Percentiles rank a stretch among this genome's conserved stretches.
These are phyloP conservation scores for Fusarium tricinctum DNA, from an alignment of 2,329 filamentous ascomycete genomes.

Conservation along the genomic window DNA sequence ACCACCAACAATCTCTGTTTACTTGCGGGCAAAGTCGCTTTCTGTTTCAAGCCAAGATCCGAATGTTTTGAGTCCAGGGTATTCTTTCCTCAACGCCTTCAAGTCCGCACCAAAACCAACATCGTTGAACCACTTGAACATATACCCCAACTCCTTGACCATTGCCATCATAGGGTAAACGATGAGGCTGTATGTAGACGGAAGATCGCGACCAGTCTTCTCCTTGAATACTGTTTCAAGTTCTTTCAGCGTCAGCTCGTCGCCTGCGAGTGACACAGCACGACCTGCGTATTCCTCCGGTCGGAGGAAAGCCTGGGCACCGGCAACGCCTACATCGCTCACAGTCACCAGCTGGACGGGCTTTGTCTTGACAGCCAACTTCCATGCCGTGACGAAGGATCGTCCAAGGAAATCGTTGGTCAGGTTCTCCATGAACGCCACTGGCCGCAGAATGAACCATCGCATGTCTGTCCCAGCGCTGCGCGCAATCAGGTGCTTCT, in stretches of 20 bases:
- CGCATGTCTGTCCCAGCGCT: constrained; percentile 50
- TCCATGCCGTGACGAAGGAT: constrained; percentile 53
- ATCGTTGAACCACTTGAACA: constrained; percentile 34
- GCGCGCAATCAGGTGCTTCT: constrained; percentile 68
- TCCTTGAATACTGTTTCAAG: constrained; percentile 10
- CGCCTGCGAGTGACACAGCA: constrained; percentile 17
- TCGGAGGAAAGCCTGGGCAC: constrained; percentile 16
- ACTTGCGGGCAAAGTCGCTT: constrained; percentile 25
- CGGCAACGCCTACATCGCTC: constrained; percentile 13
- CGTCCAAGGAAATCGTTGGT: constrained; percentile 50
- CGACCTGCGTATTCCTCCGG: constrained; percentile 19
- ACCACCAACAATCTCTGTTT: accelerated
- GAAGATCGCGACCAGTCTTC: constrained; percentile 13
- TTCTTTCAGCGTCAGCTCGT: constrained; percentile 19
- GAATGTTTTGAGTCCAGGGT: constrained; percentile 12
- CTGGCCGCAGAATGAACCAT: constrained; percentile 57
- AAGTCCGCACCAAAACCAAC: constrained; percentile 21
- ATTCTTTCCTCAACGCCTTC: constrained; percentile 21
- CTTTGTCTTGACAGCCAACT: constrained; percentile 49
- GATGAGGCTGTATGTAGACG: constrained; percentile 19
- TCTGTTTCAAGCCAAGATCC: constrained; percentile 21
- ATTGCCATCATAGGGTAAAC: constrained; percentile 29
- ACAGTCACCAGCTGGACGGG: constrained; percentile 32
- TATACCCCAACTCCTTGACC: constrained; percentile 27
- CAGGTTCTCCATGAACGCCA: constrained; percentile 60